A percentile compares a stretch with the other conserved stretches of the same genome.
These are phyloP conservation scores for Psilocybe mexicana DNA, from an alignment of 1,284 basidiomycete species.

Conservation along the genomic window DNA sequence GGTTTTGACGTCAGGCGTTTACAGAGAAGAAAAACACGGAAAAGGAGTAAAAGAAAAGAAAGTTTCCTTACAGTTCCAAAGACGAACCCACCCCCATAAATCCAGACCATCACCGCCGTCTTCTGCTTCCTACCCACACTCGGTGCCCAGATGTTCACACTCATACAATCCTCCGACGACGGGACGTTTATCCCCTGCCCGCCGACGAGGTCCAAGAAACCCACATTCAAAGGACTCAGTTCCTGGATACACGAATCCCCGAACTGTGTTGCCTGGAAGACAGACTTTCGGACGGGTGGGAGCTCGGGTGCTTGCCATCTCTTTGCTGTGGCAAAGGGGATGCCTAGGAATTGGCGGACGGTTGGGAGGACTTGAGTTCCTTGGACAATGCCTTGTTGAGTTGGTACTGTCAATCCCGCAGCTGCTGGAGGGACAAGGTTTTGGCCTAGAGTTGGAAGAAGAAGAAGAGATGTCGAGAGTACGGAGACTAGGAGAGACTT, in stretches of 20 bases:
- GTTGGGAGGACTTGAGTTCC: slow-evolving; percentile 26
- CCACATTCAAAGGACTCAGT: slow-evolving; percentile 19
- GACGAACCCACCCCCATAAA: slow-evolving; percentile 33
- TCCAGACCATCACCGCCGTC: slow-evolving; percentile 35
- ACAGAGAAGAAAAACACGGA: background rate
- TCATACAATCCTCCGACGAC: slow-evolving; percentile 32
- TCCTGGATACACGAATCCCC: slow-evolving; percentile 32
- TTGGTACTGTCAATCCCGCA: slow-evolving; percentile 25
- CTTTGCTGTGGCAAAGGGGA: slow-evolving; percentile 34
- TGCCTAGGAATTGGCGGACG: slow-evolving; percentile 35
- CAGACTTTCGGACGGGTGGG: slow-evolving; percentile 22
- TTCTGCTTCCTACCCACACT: slow-evolving; percentile 28
- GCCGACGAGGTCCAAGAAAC: slow-evolving; percentile 27
- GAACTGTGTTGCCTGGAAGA: slow-evolving; percentile 30
- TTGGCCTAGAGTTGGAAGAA: background rate
- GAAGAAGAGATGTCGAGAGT: background rate
- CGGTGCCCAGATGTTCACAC: slow-evolving; percentile 34
- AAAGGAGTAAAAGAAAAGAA: background rate
- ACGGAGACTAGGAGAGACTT: background rate
- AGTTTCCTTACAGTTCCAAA: slow-evolving; percentile 30
- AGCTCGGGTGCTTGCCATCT: slow-evolving; percentile 33
- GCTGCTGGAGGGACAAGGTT: background rate
- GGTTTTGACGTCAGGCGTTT: background rate
- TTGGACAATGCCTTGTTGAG: slow-evolving; percentile 31
- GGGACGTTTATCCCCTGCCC: slow-evolving; percentile 18